Base-by-base conservation (phyloP, 345 rosid genomes). In the Sisymbrium irio region DNA sequence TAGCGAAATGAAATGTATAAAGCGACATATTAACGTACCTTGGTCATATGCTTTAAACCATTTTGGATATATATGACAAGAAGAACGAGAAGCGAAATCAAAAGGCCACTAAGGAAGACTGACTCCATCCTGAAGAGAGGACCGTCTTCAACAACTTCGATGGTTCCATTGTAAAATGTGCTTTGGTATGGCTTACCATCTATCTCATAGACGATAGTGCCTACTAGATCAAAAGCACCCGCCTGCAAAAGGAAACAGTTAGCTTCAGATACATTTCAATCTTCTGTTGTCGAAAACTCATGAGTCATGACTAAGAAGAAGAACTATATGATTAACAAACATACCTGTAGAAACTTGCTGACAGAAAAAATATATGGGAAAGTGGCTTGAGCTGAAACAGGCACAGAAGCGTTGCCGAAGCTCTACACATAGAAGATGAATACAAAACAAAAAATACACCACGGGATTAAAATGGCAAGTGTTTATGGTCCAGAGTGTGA, bases 191-290 rank as follows among this genome's bases (percentile, higher is more conserved):
- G 91, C 53, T 87, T 84, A 75, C 88, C 91, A 78, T 90, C 91
- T 44, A 95, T 82, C 75, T 92, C 92, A 49, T 88, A 92, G 18
- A 90, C 39, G 58, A 95, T 83, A 37, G 87, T 83, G 32, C 94
- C 99, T 67, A 90, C 97, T 9, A 95, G 89, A 85, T 95, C 99
- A 79, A 92, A 95, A 37, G 77, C 87, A 67, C 98, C 98, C 22
- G 96, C 83, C 99, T 92, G 84, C 55, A 74, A 27, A 6, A 53
- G 14, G 1, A 62, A 39, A 19, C 3, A n/a, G 20, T 51, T 32
- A 69, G 45, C 27, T 45, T 45, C 4, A 3, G 9, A 55, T 42
- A 14, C 40, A 14, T 32, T 32, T 64, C 14, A n/a, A 30, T 44
- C 11, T 51, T 62, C 18, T 10, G 28, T 15, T 11, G 27, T 35